Conservation (phyloP, 345 rosid genomes). For the Eucalyptus viminalis region DNA sequence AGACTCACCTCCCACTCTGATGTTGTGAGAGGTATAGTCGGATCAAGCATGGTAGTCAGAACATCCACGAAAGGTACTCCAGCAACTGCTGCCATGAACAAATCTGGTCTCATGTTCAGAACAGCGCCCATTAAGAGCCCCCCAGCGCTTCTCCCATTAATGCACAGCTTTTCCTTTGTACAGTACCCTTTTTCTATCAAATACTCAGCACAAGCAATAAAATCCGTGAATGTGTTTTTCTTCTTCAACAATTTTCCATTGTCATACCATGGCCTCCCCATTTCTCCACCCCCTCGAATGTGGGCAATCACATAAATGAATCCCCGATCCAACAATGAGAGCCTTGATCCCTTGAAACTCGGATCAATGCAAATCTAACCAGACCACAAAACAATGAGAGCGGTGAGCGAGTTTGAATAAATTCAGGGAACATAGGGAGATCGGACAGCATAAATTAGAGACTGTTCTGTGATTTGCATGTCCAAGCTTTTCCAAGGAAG, state of each 20-base stretch:
- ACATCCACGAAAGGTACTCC: slow-evolving; percentile 97
- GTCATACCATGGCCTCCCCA: slow-evolving; percentile 99
- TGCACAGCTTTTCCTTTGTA: slow-evolving; percentile 72
- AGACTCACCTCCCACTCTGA: slow-evolving; percentile 89
- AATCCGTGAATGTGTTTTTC: slow-evolving; percentile 85
- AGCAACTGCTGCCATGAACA: slow-evolving; percentile 82
- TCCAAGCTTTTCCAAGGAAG: neutral
- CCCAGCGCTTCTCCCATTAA: slow-evolving; percentile 93
- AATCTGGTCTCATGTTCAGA: slow-evolving; percentile 94
- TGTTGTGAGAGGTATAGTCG: slow-evolving; percentile 90
- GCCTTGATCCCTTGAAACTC: slow-evolving; percentile 52
- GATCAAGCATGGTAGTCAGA: slow-evolving; percentile 94
- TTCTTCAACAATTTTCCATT: slow-evolving; percentile 78
- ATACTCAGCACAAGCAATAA: slow-evolving; percentile 71
- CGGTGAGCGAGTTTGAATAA: neutral
- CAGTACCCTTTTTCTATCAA: slow-evolving; percentile 56
- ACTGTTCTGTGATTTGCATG: neutral
- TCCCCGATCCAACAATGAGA: slow-evolving; percentile 88
- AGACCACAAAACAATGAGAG: neutral
- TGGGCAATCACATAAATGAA: slow-evolving; percentile 81
- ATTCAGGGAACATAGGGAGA: neutral
- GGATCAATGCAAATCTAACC: slow-evolving; percentile 38
- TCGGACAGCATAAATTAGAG: neutral
- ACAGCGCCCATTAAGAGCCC: slow-evolving; percentile 92
- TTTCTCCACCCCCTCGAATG: slow-evolving; percentile 96